A percentile compares a stretch with the other conserved stretches of the same genome.
These are phyloP conservation scores for Neurospora cerealis DNA, from an alignment of 495 filamentous ascomycete genomes.

Conservation along the genomic window DNA sequence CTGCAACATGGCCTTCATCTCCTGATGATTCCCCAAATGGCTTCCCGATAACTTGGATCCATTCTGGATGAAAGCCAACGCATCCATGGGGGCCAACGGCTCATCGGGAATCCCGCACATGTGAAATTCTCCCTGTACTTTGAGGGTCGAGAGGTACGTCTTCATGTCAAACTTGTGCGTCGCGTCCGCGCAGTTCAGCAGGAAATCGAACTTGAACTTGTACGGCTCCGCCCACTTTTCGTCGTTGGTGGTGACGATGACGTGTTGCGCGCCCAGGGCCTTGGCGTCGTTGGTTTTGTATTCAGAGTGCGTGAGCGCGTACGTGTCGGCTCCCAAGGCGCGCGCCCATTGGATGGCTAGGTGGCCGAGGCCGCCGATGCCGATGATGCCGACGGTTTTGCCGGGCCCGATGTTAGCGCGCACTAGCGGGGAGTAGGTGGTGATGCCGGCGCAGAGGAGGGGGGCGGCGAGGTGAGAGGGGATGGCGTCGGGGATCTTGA, in stretches of 20 bases:
- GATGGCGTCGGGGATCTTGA: slow-evolving; percentile 64
- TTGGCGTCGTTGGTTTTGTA: slow-evolving; percentile 52
- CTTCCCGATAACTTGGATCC: slow-evolving; percentile 55
- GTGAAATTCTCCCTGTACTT: slow-evolving; percentile 63
- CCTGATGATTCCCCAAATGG: slow-evolving; percentile 61
- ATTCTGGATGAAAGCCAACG: slow-evolving; percentile 52
- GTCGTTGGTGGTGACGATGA: slow-evolving; percentile 51
- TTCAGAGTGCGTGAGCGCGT: slow-evolving; percentile 53
- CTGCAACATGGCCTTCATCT: slow-evolving; percentile 68
- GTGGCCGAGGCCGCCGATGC: slow-evolving; percentile 67
- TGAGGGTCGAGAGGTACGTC: slow-evolving; percentile 57
- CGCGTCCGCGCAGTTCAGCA: slow-evolving; percentile 63
- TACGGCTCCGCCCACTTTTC: slow-evolving; percentile 50
- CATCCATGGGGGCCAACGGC: slow-evolving; percentile 50
- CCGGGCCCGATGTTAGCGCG: slow-evolving; percentile 52
- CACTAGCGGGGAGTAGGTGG: slow-evolving; percentile 58
- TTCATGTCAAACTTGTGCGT: slow-evolving; percentile 55
- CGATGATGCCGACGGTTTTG: slow-evolving; percentile 60
- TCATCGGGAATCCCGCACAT: slow-evolving; percentile 63
- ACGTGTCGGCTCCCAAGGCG: slow-evolving; percentile 57
- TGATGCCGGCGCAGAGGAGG: slow-evolving; percentile 72
- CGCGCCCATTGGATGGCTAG: slow-evolving; percentile 50
- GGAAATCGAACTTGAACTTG: slow-evolving; percentile 59
- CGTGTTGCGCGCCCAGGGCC: slow-evolving; percentile 52
- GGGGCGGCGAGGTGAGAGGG: slow-evolving; percentile 56